phyloP scores from a whole-genome alignment of 2,329 filamentous ascomycete species.

The Dactylellina drechsleri region DNA sequence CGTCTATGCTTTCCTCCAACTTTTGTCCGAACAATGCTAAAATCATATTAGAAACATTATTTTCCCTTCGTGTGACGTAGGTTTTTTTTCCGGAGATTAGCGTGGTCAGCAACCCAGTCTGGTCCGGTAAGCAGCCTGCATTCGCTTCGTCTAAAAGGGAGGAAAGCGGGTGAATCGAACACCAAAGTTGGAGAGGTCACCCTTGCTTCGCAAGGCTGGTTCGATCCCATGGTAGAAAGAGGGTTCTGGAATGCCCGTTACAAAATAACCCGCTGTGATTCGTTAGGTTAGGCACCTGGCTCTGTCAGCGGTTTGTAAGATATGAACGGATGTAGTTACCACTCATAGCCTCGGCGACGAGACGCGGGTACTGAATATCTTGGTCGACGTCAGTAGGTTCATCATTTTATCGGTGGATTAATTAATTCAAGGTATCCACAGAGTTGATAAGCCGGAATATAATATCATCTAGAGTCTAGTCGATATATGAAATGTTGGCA shows the following conservation, averaged over 20 bases:
- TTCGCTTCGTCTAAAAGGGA: slow-evolving; percentile 29
- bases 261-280: slow-evolving; percentile 46
- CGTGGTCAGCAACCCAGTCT: slow-evolving; percentile 29
- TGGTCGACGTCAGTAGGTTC: slow-evolving; percentile 13
- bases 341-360: slow-evolving; percentile 14
- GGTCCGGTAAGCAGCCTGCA: slow-evolving; percentile 42
- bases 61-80: slow-evolving; percentile 50
- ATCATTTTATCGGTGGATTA: no score
- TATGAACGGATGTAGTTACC: not conserved
- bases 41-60: not conserved
- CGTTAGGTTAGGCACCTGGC: not conserved
- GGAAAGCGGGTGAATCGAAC: slow-evolving; percentile 10
- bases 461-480: no score
- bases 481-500: no score
- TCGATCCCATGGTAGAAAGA: not conserved
- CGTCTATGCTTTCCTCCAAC: not conserved
- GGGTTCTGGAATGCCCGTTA: slow-evolving; percentile 27
- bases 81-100: slow-evolving; percentile 17
- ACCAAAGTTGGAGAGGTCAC: slow-evolving; percentile 19
- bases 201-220: slow-evolving; percentile 12
- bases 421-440: no score
- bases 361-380: not conserved
- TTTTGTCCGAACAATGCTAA: not conserved
- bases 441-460: no score
- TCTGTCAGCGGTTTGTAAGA: slow-evolving; percentile 52